These are phyloP conservation scores for Barnettozyma californica DNA, from an alignment of 805 yeast genomes.

Conservation along the genomic window DNA sequence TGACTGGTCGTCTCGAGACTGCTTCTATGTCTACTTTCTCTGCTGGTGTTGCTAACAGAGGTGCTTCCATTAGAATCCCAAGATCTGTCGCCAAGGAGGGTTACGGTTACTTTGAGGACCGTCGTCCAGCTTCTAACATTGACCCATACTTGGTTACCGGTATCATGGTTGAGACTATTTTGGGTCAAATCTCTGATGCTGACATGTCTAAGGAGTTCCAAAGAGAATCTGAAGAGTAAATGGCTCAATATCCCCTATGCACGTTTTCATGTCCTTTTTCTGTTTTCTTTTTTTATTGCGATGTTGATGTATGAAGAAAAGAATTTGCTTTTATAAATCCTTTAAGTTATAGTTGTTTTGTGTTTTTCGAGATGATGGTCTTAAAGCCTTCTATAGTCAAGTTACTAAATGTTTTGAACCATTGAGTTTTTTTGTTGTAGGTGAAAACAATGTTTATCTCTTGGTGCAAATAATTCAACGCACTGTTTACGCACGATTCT, in stretches of 20 bases:
- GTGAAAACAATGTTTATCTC: too few relatives aligned
- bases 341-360: neutral
- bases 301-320: slow-evolving; percentile 1
- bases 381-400: neutral
- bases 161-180: slow-evolving; percentile 94
- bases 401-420: neutral
- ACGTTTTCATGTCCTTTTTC: slow-evolving; percentile 2
- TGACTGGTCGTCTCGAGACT: slow-evolving; percentile 98
- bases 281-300: neutral
- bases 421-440: neutral
- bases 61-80: slow-evolving; percentile 98
- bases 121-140: slow-evolving; percentile 99
- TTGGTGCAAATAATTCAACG: too few relatives aligned
- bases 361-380: neutral
- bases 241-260: neutral
- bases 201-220: slow-evolving; percentile 89
- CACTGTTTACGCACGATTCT: too few relatives aligned
- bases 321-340: neutral
- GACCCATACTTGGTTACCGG: slow-evolving; percentile 99
- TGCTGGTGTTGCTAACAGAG: slow-evolving; percentile 99
- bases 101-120: slow-evolving; percentile 97
- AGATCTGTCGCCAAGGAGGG: slow-evolving; percentile 98
- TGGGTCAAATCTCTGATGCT: slow-evolving; percentile 92
- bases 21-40: slow-evolving; percentile 89
- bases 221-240: slow-evolving; percentile 48